Evolutionary conservation across 148 eudicot genomes (phyloP), one percentile per base, ranked within the genome.

Genomic region (Simmondsia chinensis): DNA sequence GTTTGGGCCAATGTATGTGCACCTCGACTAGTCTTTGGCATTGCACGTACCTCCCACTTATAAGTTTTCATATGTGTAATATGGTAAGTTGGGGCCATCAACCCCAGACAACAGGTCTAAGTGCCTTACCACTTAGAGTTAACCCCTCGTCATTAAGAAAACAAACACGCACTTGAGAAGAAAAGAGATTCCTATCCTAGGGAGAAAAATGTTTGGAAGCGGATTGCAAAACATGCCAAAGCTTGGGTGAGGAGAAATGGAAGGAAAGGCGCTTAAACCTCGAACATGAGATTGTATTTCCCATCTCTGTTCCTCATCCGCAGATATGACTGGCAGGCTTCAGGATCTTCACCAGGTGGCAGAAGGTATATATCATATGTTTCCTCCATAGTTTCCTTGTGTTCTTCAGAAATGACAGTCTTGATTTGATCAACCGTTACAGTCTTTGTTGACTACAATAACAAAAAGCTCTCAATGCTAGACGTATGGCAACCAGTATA

Each of bases 231-330:
- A 7, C 15, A 7, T 5, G 4, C 1, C 5, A 20, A 54, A 11
- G 22, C 9, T 23, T 2, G n/a, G n/a, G 35, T n/a, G 8, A 7
- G 24, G 8, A 4, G 21, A 24, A 30, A 45, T 11, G 9, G 35
- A 46, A 63, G 28, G 56, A 40, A 57, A 32, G 22, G 34, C 25
- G 21, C 28, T 25, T 64, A 47, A 48, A 89, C 97, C 95, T 89
- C 95, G 46, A 84, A 89, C 97, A 89, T 89, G 27, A 89, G 95
- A 66, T 72, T 89, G 72, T 89, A 89, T 38, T 89, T 84, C 13
- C 97, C 97, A 74, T 81, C 95, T 64, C 76, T 73, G 66, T 89
- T 89, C 73, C 97, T 78, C 97, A 89, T 84, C 69, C 97, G 81
- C 50, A 89, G 71, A 69, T 89, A 81, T 17, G 97, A 89, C 60